Base-by-base conservation (phyloP, 441 rosid species). In the Aleurites moluccanus region DNA sequence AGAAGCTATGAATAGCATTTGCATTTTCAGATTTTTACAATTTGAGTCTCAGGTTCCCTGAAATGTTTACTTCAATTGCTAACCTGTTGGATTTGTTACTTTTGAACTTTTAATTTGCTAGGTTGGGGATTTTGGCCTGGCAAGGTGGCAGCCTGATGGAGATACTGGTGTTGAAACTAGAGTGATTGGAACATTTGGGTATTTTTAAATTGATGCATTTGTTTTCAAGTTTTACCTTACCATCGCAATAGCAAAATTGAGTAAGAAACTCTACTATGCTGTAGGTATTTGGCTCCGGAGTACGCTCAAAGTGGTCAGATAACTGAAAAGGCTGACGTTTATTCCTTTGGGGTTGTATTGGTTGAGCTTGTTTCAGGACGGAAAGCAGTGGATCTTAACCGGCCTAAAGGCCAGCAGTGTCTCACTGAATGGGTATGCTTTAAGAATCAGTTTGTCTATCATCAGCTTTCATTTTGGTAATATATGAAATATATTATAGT, bases 71-170 rank as follows among this genome's bases (percentile, higher is more conserved):
- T 57, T 25, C 55, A 38, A 25, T 42, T 25, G n/a, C n/a, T 27
- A 55, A 45, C n/a, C 4, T 23, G 10, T 47, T 71, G 70, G 33
- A 20, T 35, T 45, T 1, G 11, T 42, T 75, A 50, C 63, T 25
- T 50, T 69, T 42, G 2, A n/a, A 21, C 33, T 42, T 3, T 1
- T 21, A 21, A 64, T 65, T 50, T 52, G 77, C 49, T 75, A 96
- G 99, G 99, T 96, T 73, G 99, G 99, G 69, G 99, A 96, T 85
- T 96, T 96, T 75, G 99, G 99, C 75, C 85, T 96, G 25, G 99
- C 99, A 9, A 88, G 99, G 80, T 96, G 99, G 99, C 99, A 96
- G 79, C 99, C 99, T 62, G 98, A 96, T 79, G 99, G 98, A 20
- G 98, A 96, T 78, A 85, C 76, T 45, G 98, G 97, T 68, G 98